A percentile compares a stretch with the other conserved stretches of the same genome.
Evolutionary conservation across 2,329 filamentous ascomycete species (phyloP).

Genomic region (Pyrenophora seminiperda): DNA sequence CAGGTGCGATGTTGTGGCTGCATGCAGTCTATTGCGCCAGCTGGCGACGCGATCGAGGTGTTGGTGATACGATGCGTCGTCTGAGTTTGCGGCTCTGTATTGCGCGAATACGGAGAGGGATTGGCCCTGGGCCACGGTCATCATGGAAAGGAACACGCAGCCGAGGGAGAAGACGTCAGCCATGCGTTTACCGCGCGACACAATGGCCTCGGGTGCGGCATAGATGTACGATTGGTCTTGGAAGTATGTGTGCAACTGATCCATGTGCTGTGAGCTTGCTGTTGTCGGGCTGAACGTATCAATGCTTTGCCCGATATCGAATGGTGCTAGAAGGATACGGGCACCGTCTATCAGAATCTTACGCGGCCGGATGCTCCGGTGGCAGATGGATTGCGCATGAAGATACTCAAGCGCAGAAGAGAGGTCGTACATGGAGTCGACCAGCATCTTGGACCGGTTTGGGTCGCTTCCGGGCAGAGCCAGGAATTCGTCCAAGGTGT

Average conservation of each 20-base stretch:
- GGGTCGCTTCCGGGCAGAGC: constrained; percentile 36
- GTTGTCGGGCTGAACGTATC: constrained; percentile 38
- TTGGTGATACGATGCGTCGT: constrained; percentile 48
- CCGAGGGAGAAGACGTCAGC: constrained; percentile 49
- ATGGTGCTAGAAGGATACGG: constrained; percentile 44
- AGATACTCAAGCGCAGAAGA: constrained; percentile 48
- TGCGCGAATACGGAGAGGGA: constrained; percentile 41
- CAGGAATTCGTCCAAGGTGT: constrained; percentile 48
- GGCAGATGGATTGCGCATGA: constrained; percentile 45
- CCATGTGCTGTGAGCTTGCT: constrained; percentile 34
- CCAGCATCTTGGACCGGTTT: constrained; percentile 40
- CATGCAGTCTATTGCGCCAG: constrained; percentile 42
- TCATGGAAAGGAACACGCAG: constrained; percentile 49
- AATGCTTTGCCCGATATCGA: constrained; percentile 42
- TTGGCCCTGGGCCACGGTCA: constrained; percentile 46
- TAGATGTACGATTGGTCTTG: constrained; percentile 47
- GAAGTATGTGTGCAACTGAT: constrained; percentile 40
- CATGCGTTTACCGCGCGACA: constrained; percentile 44
- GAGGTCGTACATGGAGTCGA: constrained; percentile 51
- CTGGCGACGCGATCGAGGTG: constrained; percentile 46
- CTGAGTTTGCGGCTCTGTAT: constrained; percentile 42
- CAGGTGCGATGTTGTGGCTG: constrained; percentile 38
- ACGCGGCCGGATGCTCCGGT: constrained; percentile 46
- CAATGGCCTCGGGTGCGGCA: constrained; percentile 47
- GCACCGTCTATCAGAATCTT: constrained; percentile 48